These are phyloP conservation scores for Lactarius evosmus DNA, from an alignment of 768 basidiomycete genomes.

Conservation along the genomic window DNA sequence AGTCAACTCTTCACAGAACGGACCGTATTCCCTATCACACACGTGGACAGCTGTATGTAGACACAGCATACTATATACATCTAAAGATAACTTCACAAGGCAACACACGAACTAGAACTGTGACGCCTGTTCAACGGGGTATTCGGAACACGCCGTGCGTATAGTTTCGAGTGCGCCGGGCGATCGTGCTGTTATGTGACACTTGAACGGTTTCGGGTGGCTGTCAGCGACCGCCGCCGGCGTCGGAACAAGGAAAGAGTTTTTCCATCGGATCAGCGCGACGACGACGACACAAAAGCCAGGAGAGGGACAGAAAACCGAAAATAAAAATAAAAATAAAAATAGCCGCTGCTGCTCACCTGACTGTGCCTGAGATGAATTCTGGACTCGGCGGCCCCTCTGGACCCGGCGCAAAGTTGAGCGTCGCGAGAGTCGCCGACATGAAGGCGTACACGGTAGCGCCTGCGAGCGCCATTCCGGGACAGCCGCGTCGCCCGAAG, in stretches of 20 bases:
- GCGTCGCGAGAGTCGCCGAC: constrained; percentile 7
- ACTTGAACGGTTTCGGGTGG: constrained; percentile 19
- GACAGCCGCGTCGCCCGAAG: constrained; percentile 23
- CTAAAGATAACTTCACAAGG: not conserved
- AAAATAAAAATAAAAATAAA: no score
- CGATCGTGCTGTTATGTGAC: constrained; percentile 6
- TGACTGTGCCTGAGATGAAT: constrained; percentile 17
- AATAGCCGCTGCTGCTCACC: constrained; percentile 13
- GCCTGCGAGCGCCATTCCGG: constrained; percentile 7
- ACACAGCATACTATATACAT: not conserved
- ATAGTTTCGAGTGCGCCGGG: constrained; percentile 2
- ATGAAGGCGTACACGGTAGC: constrained; percentile 15
- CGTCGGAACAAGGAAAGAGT: no score
- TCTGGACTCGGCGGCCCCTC: constrained; percentile 5
- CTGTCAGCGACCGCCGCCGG: not conserved
- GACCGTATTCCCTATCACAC: not conserved
- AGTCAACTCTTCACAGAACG: not conserved
- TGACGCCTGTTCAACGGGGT: constrained; percentile 1
- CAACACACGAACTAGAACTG: not conserved
- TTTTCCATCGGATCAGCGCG: not conserved
- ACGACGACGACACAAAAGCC: not conserved
- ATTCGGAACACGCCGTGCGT: not conserved
- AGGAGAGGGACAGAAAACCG: no score
- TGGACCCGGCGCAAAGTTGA: constrained; percentile 3
- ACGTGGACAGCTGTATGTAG: no score